phyloP scores from a whole-genome alignment of 1,284 basidiomycete species.

The Phaffia rhodozyma region DNA sequence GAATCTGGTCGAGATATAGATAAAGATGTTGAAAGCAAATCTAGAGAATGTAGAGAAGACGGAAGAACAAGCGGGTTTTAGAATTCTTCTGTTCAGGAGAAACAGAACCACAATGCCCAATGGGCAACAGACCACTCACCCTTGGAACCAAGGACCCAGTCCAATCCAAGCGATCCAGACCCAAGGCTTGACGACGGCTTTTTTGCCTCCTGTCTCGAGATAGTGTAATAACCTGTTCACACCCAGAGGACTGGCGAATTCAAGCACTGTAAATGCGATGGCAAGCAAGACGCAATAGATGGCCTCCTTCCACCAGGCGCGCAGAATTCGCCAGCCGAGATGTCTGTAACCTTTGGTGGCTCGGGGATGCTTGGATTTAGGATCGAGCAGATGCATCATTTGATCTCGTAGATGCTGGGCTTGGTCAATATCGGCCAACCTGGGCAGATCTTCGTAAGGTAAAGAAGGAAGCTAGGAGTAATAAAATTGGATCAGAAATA shows the following conservation, averaged over 20 bases:
- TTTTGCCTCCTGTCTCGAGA: constrained; percentile 33
- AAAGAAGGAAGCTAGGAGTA: neutral
- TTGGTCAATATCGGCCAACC: constrained; percentile 17
- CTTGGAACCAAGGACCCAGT: constrained; percentile 38
- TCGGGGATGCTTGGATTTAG: neutral
- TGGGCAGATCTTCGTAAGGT: constrained; percentile 12
- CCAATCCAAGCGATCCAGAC: constrained; percentile 49
- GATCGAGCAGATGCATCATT: constrained; percentile 15
- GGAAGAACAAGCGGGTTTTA: neutral
- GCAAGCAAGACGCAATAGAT: constrained; percentile 1
- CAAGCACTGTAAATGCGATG: constrained; percentile 4
- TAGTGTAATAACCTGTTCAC: constrained; percentile 31
- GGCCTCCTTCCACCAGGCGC: constrained; percentile 12
- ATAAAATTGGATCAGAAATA: no score
- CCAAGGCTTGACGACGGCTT: constrained; percentile 36
- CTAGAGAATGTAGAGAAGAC: neutral
- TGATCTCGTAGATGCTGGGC: constrained; percentile 3
- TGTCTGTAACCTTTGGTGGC: constrained; percentile 10
- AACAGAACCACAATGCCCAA: constrained; percentile 1
- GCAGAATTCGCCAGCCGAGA: constrained; percentile 13
- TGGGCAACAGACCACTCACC: constrained; percentile 8
- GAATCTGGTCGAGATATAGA: constrained; percentile 18
- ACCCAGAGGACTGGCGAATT: constrained; percentile 7
- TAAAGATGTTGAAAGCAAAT: constrained; percentile 3
- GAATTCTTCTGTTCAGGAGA: neutral